A percentile compares a stretch with the other conserved stretches of the same genome.
Evolutionary conservation across 2,329 filamentous ascomycete species (phyloP).

Genomic region (Graphiopsis chlorocephala): DNA sequence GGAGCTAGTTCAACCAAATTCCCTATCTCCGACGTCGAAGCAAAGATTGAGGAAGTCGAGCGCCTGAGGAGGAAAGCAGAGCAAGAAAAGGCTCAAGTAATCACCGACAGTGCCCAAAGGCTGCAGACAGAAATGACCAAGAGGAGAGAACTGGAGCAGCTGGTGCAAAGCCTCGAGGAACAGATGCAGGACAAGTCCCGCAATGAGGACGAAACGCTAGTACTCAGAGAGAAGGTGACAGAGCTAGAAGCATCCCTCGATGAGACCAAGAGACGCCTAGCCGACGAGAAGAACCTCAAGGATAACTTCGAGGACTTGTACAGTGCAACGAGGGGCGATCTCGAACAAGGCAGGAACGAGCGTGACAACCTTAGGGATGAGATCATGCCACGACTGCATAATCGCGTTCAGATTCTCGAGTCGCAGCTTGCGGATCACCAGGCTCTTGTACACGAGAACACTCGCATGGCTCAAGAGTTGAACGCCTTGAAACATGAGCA

Average conservation of each 20-base stretch:
- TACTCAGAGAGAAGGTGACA: slow-evolving; percentile 60
- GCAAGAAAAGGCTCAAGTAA: slow-evolving; percentile 85
- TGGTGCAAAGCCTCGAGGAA: slow-evolving; percentile 78
- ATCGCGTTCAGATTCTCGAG: slow-evolving; percentile 75
- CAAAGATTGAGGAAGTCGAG: slow-evolving; percentile 69
- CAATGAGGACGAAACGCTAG: slow-evolving; percentile 32
- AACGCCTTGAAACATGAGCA: slow-evolving; percentile 58
- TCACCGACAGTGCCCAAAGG: slow-evolving; percentile 79
- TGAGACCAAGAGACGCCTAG: slow-evolving; percentile 74
- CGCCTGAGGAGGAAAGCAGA: slow-evolving; percentile 79
- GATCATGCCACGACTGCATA: slow-evolving; percentile 73
- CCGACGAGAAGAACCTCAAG: slow-evolving; percentile 82
- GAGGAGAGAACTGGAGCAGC: slow-evolving; percentile 73
- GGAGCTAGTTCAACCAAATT: slow-evolving; percentile 82
- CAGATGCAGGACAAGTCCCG: slow-evolving; percentile 63
- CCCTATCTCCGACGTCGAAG: slow-evolving; percentile 59
- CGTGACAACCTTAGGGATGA: slow-evolving; percentile 89
- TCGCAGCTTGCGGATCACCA: slow-evolving; percentile 69
- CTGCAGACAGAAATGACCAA: slow-evolving; percentile 80
- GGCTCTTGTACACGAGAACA: slow-evolving; percentile 73
- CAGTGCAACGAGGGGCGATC: slow-evolving; percentile 75
- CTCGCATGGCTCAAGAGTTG: slow-evolving; percentile 84
- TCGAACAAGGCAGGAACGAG: slow-evolving; percentile 80
- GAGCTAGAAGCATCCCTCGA: slow-evolving; percentile 80
- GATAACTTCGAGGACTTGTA: slow-evolving; percentile 92